Percentiles rank a stretch among this genome's conserved stretches.
phyloP scores from a whole-genome alignment of 257 asterid species.

The Solanum pennellii region DNA sequence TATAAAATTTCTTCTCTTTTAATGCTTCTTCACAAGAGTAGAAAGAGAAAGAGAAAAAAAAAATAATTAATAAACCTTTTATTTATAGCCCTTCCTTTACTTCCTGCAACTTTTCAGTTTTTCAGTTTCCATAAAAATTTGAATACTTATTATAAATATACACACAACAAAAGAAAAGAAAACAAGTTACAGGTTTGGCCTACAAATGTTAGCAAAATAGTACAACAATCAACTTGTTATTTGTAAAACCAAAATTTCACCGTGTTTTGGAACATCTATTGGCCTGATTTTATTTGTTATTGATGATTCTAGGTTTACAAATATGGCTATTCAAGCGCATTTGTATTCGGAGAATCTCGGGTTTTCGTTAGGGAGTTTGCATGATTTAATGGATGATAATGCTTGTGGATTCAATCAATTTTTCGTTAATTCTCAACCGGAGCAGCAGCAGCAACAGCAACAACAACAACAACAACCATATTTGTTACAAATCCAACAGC shows the following conservation, averaged over 20 bases:
- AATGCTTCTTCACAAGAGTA: constrained; percentile 25
- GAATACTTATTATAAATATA: neutral
- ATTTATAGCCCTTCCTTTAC: neutral
- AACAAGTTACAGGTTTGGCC: neutral
- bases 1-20: neutral
- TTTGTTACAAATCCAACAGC: constrained; percentile 4
- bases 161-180: neutral
- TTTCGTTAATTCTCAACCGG: constrained; percentile 5
- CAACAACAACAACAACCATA: neutral
- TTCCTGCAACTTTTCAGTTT: constrained; percentile 2
- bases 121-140: constrained; percentile 22
- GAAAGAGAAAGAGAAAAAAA: neutral
- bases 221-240: constrained; percentile 1
- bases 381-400: constrained; percentile 28
- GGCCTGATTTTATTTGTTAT: neutral
- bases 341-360: constrained; percentile 35
- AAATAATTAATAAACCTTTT: neutral
- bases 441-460: neutral
- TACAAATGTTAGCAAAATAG: neutral
- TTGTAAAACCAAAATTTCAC: neutral
- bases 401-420: constrained; percentile 22
- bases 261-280: neutral
- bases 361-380: constrained; percentile 12
- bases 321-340: constrained; percentile 60
- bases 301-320: neutral